Conservation (phyloP, 257 asterid species). For the Solanum microdontum region DNA sequence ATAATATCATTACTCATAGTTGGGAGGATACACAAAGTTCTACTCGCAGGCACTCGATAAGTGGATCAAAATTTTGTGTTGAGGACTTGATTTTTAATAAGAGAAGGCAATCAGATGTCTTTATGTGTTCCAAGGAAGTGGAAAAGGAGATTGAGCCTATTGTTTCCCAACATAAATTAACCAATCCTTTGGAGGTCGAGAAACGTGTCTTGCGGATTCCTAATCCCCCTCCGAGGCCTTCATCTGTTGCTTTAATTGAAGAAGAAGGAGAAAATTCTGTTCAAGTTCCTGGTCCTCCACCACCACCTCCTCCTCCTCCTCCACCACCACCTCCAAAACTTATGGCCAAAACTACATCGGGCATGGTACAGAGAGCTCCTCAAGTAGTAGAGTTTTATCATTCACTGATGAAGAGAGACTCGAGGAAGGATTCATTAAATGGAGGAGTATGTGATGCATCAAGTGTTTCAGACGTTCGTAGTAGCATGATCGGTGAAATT, state of each 20-base stretch:
- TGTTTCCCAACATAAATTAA: conserved; percentile 34
- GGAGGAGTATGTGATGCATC: conserved; percentile 52
- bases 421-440: conserved; percentile 68
- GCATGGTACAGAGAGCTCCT: conserved; percentile 76
- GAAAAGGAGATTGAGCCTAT: conserved; percentile 37
- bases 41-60: conserved; percentile 68
- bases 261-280: conserved; percentile 31
- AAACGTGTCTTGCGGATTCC: conserved; percentile 68
- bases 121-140: conserved; percentile 51
- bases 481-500: conserved; percentile 87
- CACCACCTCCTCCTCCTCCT: conserved; percentile 45
- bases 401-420: conserved; percentile 86
- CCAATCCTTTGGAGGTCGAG: conserved; percentile 54
- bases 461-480: conserved; percentile 67
- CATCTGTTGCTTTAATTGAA: conserved; percentile 19
- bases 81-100: conserved; percentile 43
- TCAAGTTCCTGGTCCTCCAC: conserved; percentile 8
- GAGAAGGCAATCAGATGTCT: conserved; percentile 76
- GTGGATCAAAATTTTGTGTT: conserved; percentile 49
- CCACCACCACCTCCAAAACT: conserved; percentile 65
- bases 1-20: conserved; percentile 12
- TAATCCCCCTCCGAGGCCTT: conserved; percentile 90
- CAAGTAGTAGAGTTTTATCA: conserved; percentile 87
- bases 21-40: conserved; percentile 39
- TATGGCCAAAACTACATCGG: conserved; percentile 24